Evolutionary conservation across 2,329 filamentous ascomycete species (phyloP).

Genomic region (Penicillium corylophilum): DNA sequence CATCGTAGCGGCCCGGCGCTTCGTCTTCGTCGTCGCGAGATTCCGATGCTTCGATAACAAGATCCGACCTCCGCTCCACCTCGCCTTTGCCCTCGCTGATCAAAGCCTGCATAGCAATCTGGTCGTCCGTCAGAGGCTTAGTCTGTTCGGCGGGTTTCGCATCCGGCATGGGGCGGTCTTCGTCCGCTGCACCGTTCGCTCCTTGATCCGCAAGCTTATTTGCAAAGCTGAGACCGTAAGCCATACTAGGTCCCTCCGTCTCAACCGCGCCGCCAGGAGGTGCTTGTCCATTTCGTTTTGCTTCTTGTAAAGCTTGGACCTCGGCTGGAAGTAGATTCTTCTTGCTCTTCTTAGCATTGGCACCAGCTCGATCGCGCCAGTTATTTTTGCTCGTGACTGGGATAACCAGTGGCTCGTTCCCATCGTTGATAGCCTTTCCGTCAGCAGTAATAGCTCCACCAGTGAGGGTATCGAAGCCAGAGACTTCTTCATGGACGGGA

Average conservation of each 20-base stretch:
- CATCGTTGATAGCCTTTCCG: slow-evolving; percentile 32
- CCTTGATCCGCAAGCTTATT: slow-evolving; percentile 23
- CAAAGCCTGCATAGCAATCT: slow-evolving; percentile 66
- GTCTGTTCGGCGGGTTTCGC: slow-evolving; percentile 18
- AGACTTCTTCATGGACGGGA: slow-evolving; percentile 47
- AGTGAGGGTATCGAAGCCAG: slow-evolving; percentile 53
- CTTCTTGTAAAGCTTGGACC: slow-evolving; percentile 51
- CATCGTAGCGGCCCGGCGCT: slow-evolving; percentile 31
- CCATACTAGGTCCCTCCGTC: slow-evolving; percentile 52
- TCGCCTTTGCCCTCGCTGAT: slow-evolving; percentile 55
- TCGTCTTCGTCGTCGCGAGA: slow-evolving; percentile 18
- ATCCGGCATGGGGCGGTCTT: slow-evolving; percentile 32
- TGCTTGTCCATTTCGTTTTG: slow-evolving; percentile 32
- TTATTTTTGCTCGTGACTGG: slow-evolving; percentile 84
- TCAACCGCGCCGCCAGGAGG: slow-evolving; percentile 42
- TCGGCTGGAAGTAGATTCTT: slow-evolving; percentile 61
- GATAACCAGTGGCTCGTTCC: slow-evolving; percentile 67
- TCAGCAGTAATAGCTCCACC: slow-evolving; percentile 43
- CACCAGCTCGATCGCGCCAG: slow-evolving; percentile 50
- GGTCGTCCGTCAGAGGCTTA: slow-evolving; percentile 56
- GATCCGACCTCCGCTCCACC: slow-evolving; percentile 43
- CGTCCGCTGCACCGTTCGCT: slow-evolving; percentile 15
- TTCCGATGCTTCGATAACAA: slow-evolving; percentile 52
- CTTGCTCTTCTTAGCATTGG: slow-evolving; percentile 56
- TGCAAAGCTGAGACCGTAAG: slow-evolving; percentile 56